Conservation (phyloP, 2,329 filamentous ascomycete species). For the Helotiales sp. region DNA sequence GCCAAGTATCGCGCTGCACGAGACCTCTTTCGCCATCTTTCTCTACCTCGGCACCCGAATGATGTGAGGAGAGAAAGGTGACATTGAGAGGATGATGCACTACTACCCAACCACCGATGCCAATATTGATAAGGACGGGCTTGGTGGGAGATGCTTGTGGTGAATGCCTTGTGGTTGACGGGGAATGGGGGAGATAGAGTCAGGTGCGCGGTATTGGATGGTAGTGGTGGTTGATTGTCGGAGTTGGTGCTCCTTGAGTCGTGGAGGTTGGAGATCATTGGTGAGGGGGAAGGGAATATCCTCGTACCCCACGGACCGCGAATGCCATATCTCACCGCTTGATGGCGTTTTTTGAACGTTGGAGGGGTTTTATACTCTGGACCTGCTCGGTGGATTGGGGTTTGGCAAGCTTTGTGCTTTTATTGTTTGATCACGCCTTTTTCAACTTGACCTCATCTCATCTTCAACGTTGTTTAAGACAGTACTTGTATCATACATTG, state of each 20-base stretch:
- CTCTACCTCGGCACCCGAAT: neutral
- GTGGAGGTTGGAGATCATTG: neutral
- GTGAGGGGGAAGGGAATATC: neutral
- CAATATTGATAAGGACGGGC: neutral
- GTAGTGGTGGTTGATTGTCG: too few species aligned
- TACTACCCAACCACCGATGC: too few species aligned
- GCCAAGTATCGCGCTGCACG: neutral
- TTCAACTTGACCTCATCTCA: neutral
- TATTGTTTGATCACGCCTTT: neutral
- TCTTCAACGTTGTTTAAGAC: neutral
- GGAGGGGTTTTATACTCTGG: conserved; percentile 5
- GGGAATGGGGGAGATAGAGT: too few species aligned
- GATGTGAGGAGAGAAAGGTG: neutral
- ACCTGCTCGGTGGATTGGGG: neutral
- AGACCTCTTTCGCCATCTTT: neutral
- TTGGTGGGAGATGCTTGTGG: neutral
- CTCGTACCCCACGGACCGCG: neutral
- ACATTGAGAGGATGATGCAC: neutral
- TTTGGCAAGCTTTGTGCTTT: conserved; percentile 17
- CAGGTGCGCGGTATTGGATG: too few species aligned
- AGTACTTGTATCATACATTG: neutral
- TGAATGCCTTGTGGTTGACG: too few species aligned
- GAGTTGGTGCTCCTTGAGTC: neutral
- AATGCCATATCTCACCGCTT: conserved; percentile 9
- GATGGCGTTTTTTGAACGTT: neutral